Conservation (phyloP, 2,329 filamentous ascomycete genomes). For the Hypoxylon sp. region DNA sequence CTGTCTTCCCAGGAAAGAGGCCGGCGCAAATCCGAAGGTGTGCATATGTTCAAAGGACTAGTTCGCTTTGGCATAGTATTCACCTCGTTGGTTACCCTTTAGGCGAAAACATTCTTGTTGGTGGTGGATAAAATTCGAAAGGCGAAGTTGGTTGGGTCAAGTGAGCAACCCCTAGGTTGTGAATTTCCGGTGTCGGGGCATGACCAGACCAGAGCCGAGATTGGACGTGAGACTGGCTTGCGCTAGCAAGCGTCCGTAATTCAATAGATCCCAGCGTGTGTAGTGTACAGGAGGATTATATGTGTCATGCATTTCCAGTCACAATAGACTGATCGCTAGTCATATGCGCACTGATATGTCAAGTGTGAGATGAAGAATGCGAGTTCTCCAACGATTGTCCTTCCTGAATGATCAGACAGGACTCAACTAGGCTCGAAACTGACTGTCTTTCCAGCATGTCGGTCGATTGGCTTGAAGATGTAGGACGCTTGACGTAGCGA, state of each 20-base stretch:
- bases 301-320: slow-evolving; percentile 43
- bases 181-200: slow-evolving; percentile 43
- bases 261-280: slow-evolving; percentile 24
- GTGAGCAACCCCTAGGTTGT: slow-evolving; percentile 10
- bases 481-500: neutral
- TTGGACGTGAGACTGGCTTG: slow-evolving; percentile 28
- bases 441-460: neutral
- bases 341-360: slow-evolving; percentile 15
- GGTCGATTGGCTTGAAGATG: neutral
- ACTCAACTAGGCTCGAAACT: neutral
- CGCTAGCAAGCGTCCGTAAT: slow-evolving; percentile 33
- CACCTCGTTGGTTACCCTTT: neutral
- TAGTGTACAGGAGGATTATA: slow-evolving; percentile 30
- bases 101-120: slow-evolving; percentile 14
- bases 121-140: neutral
- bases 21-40: neutral
- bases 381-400: slow-evolving; percentile 23
- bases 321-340: slow-evolving; percentile 19
- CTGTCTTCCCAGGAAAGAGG: neutral
- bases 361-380: slow-evolving; percentile 29
- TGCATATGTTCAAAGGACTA: neutral
- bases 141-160: slow-evolving; percentile 27
- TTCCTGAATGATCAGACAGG: slow-evolving; percentile 17
- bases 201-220: slow-evolving; percentile 35
- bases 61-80: neutral